Percentiles rank a stretch among this genome's conserved stretches.
Conservation (phyloP, 164 flowering plant species). For the Nelumbo lutea region DNA sequence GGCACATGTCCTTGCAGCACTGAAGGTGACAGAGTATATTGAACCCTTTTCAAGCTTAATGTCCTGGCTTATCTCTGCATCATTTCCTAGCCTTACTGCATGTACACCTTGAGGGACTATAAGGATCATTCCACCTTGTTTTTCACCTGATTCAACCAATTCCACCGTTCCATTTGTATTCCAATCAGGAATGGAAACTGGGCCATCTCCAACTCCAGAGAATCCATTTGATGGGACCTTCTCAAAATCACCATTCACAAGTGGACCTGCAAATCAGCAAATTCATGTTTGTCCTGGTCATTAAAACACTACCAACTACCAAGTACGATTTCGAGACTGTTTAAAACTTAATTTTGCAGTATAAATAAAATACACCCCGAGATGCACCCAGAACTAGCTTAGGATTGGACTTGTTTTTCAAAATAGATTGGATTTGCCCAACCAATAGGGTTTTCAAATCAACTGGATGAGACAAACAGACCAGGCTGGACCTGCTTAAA, state of each 20-base stretch:
- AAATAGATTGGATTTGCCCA: no score
- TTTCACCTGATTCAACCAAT: conserved; percentile 68
- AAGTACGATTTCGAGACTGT: background rate
- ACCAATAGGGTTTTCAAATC: no score
- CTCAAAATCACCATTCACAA: conserved; percentile 87
- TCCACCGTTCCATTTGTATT: conserved; percentile 78
- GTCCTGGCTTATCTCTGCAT: conserved; percentile 84
- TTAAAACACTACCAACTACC: background rate
- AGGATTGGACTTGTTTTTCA: no score
- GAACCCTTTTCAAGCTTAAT: conserved; percentile 74
- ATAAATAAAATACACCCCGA: no score
- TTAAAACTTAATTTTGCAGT: no score
- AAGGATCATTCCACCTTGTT: conserved; percentile 93
- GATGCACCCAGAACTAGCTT: no score
- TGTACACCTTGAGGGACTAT: conserved; percentile 82
- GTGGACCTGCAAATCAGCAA: conserved; percentile 40
- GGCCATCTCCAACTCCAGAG: conserved; percentile 37
- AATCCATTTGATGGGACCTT: conserved; percentile 72
- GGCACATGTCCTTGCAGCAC: conserved; percentile 97
- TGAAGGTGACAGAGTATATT: conserved; percentile 74
- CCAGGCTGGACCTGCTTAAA: no score
- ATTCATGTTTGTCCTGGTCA: background rate
- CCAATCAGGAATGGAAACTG: conserved; percentile 67
- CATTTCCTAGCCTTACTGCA: conserved; percentile 82
- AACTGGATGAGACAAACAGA: no score